These are phyloP conservation scores for Balamuthia mandrillaris DNA, from an alignment of 208 protist genomes.

Conservation along the genomic window DNA sequence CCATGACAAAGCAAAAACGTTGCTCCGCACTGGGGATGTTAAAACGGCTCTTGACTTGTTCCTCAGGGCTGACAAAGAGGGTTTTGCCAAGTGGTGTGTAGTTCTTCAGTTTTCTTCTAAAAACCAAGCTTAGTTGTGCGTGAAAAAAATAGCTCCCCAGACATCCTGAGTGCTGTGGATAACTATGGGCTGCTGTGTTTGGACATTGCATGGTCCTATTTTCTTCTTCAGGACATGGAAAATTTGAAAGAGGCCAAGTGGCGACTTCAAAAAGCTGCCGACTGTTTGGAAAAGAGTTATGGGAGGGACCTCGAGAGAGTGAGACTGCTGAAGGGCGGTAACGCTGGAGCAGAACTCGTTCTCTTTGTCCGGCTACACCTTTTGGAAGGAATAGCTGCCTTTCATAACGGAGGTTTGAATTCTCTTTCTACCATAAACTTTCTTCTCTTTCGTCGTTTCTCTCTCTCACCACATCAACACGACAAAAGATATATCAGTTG, in stretches of 20 bases:
- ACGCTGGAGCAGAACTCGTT: background rate
- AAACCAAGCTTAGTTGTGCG: background rate
- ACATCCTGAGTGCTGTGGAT: background rate
- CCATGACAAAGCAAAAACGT: background rate
- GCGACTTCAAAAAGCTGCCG: constrained; percentile 5
- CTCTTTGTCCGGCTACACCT: constrained; percentile 26
- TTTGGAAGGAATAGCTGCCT: background rate
- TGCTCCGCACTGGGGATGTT: background rate
- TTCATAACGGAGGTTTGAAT: background rate
- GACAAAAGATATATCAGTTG: background rate
- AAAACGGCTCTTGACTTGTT: background rate
- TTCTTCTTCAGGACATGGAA: background rate
- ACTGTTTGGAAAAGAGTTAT: background rate
- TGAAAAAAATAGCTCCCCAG: background rate
- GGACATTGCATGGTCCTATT: constrained; percentile 28
- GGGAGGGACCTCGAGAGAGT: constrained; percentile 15
- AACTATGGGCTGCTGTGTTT: constrained; percentile 16
- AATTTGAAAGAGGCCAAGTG: background rate
- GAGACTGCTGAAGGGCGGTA: background rate
- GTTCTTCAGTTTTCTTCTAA: background rate
- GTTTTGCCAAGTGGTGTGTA: background rate
- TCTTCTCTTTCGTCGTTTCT: background rate
- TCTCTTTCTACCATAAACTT: background rate
- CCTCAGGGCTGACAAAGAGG: background rate
- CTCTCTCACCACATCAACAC: background rate